Percentiles rank a stretch among this genome's conserved stretches.
Evolutionary conservation across 139 green algal species (phyloP).

Genomic region (Coccomyxa sp.): DNA sequence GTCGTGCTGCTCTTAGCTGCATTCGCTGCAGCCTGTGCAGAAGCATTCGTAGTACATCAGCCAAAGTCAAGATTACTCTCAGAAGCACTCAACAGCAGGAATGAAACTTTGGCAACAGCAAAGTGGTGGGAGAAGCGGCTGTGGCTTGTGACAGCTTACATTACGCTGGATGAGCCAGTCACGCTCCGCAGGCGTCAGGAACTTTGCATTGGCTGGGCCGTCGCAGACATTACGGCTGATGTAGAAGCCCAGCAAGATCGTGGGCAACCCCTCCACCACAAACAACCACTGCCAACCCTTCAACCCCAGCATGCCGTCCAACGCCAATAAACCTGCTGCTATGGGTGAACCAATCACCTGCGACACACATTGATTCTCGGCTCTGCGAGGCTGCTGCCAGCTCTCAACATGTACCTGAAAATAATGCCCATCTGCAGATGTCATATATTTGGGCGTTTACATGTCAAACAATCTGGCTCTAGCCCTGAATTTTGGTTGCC

Average conservation of each 20-base stretch:
- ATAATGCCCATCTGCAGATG: neutral
- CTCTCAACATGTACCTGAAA: neutral
- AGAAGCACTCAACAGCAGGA: no score
- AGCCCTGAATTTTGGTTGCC: no score
- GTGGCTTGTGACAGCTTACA: no score
- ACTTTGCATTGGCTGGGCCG: constrained; percentile 29
- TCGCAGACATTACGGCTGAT: constrained; percentile 26
- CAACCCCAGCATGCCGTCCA: constrained; percentile 59
- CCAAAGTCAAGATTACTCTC: no score
- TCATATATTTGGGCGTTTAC: no score
- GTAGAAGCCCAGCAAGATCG: constrained; percentile 28
- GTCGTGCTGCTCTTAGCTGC: neutral
- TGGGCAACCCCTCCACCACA: constrained; percentile 23
- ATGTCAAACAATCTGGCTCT: no score
- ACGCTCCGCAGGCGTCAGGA: constrained; percentile 43
- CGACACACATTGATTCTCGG: neutral
- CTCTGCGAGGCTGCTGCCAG: neutral
- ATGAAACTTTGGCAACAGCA: no score
- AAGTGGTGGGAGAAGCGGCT: no score
- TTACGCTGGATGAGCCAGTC: constrained; percentile 6
- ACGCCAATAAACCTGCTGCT: constrained; percentile 52
- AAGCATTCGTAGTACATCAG: no score
- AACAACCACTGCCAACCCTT: constrained; percentile 69
- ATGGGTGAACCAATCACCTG: constrained; percentile 56
- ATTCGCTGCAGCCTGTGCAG: no score